Evolutionary conservation across 805 yeast genomes (phyloP).

Genomic region (Schwanniomyces occidentalis): DNA sequence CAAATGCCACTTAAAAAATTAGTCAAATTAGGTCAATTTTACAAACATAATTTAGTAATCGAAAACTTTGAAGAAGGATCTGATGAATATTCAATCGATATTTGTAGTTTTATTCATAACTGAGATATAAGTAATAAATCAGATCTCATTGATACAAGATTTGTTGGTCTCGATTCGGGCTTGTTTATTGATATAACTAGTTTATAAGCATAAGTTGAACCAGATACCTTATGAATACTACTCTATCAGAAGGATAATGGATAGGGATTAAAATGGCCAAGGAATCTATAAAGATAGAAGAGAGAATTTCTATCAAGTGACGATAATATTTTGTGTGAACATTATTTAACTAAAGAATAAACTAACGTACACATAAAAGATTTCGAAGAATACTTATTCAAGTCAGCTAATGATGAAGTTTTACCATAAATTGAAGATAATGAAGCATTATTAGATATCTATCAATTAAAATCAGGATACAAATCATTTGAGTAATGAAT

Average conservation of each 20-base stretch:
- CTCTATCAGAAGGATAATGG: slow-evolving; percentile 2
- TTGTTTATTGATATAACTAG: slow-evolving; percentile 55
- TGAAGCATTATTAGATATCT: slow-evolving; percentile 1
- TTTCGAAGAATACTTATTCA: slow-evolving; percentile 16
- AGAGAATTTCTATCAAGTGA: slow-evolving; percentile 47
- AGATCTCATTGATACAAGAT: slow-evolving; percentile 36
- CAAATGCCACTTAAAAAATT: slow-evolving; percentile 18
- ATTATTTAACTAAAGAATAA: slow-evolving; percentile 16
- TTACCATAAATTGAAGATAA: neutral
- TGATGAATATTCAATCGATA: slow-evolving; percentile 17
- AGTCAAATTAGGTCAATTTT: slow-evolving; percentile 12
- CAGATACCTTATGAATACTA: slow-evolving; percentile 9
- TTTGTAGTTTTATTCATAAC: slow-evolving; percentile 20
- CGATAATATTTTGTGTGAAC: slow-evolving; percentile 19
- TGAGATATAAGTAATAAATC: slow-evolving; percentile 14
- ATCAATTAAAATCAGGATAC: slow-evolving; percentile 5
- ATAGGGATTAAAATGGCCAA: slow-evolving; percentile 15
- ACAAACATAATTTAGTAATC: slow-evolving; percentile 17
- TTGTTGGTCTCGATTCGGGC: slow-evolving; percentile 56
- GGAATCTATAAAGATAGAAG: slow-evolving; percentile 47
- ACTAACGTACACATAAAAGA: slow-evolving; percentile 22
- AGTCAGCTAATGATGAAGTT: neutral
- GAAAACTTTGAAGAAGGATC: slow-evolving; percentile 22
- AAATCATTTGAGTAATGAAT: slow-evolving; percentile 11
- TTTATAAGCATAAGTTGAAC: slow-evolving; percentile 10